Evolutionary conservation across 305 asterid genomes (phyloP).

Genomic region (Striga hermonthica): DNA sequence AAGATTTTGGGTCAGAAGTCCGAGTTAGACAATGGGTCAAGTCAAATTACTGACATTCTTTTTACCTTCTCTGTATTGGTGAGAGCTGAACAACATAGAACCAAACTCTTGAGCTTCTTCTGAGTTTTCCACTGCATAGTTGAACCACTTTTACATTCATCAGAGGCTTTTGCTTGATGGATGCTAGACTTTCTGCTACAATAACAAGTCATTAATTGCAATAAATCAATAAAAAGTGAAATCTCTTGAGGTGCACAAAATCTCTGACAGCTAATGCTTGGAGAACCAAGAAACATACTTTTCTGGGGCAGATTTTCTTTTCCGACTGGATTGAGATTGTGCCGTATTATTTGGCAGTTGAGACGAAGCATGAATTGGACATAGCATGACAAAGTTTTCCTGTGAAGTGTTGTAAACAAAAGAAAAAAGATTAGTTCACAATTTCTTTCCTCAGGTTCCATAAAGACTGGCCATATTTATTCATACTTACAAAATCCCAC

Average conservation of each 20-base stretch:
- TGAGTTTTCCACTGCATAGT: constrained; percentile 47
- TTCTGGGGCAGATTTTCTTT: constrained; percentile 40
- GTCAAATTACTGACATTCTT: constrained; percentile 15
- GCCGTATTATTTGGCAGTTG: constrained; percentile 61
- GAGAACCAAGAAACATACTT: constrained; percentile 37
- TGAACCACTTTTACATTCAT: constrained; percentile 35
- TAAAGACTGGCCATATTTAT: background rate
- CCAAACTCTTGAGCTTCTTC: constrained; percentile 47
- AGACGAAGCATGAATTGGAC: constrained; percentile 71
- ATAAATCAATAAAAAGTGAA: background rate
- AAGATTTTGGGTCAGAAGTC: constrained; percentile 17
- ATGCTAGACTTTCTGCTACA: constrained; percentile 41
- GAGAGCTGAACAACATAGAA: constrained; percentile 83
- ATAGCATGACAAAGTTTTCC: constrained; percentile 86
- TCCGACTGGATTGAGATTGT: constrained; percentile 42
- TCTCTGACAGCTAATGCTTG: background rate
- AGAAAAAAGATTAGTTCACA: constrained; percentile 16
- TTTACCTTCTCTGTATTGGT: constrained; percentile 61
- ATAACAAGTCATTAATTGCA: background rate
- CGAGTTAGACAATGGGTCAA: background rate
- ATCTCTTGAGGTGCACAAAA: constrained; percentile 17
- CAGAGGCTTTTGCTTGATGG: constrained; percentile 33
- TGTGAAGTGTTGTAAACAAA: constrained; percentile 33
- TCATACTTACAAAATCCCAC: constrained; percentile 75
- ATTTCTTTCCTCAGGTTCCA: constrained; percentile 9